These are phyloP conservation scores for Phytopythium helicoides DNA, from an alignment of 352 stramenopile species.

Conservation along the genomic window DNA sequence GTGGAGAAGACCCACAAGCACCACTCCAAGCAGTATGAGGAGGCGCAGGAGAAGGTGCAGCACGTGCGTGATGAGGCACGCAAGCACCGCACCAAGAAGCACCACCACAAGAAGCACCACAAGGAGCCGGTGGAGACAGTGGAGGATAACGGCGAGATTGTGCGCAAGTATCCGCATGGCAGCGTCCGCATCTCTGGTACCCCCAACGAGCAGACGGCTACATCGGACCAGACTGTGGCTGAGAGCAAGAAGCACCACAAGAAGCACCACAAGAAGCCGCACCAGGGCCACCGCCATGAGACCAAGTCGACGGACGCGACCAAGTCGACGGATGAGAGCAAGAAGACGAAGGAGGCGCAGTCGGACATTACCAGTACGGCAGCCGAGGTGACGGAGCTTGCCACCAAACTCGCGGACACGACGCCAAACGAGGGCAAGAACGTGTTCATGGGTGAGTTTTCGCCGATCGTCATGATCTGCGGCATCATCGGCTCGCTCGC, in stretches of 20 bases:
- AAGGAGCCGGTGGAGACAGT: slow-evolving; percentile 7
- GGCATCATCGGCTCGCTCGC: slow-evolving; percentile 63
- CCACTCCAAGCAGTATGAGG: slow-evolving; percentile 9
- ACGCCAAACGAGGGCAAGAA: slow-evolving; percentile 21
- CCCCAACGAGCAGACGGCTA: slow-evolving; percentile 7
- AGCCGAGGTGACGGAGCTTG: slow-evolving; percentile 45
- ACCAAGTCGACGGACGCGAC: slow-evolving; percentile 6
- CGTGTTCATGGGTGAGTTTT: slow-evolving; percentile 37
- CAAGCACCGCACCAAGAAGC: slow-evolving; percentile 17
- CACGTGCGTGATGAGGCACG: slow-evolving; percentile 3
- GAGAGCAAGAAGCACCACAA: slow-evolving; percentile 21
- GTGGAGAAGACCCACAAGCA: slow-evolving; percentile 3
- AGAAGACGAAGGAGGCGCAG: slow-evolving; percentile 3
- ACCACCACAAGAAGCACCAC: slow-evolving; percentile 9
- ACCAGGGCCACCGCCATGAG: slow-evolving; percentile 8
- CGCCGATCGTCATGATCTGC: slow-evolving; percentile 60
- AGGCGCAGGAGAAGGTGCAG: slow-evolving; percentile 1
- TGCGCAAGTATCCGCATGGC: slow-evolving; percentile 34
- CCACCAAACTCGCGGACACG: slow-evolving; percentile 51
- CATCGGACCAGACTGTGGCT: slow-evolving; percentile 12
- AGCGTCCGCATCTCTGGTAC: slow-evolving; percentile 24
- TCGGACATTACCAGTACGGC: slow-evolving; percentile 23
- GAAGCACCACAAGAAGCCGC: slow-evolving; percentile 14
- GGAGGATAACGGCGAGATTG: slow-evolving; percentile 17
- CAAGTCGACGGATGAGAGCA: slow-evolving; percentile 4